Percentiles rank a stretch among this genome's conserved stretches.
Evolutionary conservation across 2,329 filamentous ascomycete genomes (phyloP).

Genomic region (Macrophomina phaseolina): DNA sequence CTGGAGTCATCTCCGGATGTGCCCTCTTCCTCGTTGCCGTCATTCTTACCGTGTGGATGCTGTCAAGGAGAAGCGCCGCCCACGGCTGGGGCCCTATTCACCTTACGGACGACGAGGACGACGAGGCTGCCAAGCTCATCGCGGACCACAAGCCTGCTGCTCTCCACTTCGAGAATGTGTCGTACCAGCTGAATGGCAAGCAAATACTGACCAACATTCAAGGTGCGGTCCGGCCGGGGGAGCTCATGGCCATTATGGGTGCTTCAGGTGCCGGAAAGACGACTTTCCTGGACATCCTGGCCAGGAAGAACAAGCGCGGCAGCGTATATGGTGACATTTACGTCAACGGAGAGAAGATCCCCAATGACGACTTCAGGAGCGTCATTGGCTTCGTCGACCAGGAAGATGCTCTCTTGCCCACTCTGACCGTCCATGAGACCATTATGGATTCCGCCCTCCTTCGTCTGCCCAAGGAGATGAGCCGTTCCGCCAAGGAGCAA

Average conservation of each 20-base stretch:
- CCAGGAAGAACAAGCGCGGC: conserved; percentile 95
- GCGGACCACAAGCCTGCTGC: conserved; percentile 89
- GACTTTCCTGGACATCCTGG: conserved; percentile 93
- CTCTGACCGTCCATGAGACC: conserved; percentile 95
- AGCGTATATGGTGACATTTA: conserved; percentile 79
- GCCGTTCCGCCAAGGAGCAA: conserved; percentile 83
- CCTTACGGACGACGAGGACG: conserved; percentile 80
- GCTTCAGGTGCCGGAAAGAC: conserved; percentile 98
- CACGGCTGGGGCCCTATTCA: conserved; percentile 73
- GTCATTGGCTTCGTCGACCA: conserved; percentile 98
- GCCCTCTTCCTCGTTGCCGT: conserved; percentile 88
- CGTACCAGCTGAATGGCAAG: conserved; percentile 86
- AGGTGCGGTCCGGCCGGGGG: conserved; percentile 90
- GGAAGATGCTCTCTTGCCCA: conserved; percentile 95
- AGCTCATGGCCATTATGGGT: conserved; percentile 97
- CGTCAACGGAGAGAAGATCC: conserved; percentile 90
- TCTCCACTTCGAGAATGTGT: conserved; percentile 85
- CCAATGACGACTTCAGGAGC: conserved; percentile 82
- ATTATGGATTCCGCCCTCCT: conserved; percentile 93
- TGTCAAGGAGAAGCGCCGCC: conserved; percentile 73
- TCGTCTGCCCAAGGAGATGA: conserved; percentile 92
- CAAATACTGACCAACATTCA: conserved; percentile 80
- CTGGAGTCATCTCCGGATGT: conserved; percentile 85
- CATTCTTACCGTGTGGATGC: conserved; percentile 83
- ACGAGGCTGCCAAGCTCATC: conserved; percentile 85